These are phyloP conservation scores for Gymnopilus junonius DNA, from an alignment of 768 basidiomycete genomes.

Conservation along the genomic window DNA sequence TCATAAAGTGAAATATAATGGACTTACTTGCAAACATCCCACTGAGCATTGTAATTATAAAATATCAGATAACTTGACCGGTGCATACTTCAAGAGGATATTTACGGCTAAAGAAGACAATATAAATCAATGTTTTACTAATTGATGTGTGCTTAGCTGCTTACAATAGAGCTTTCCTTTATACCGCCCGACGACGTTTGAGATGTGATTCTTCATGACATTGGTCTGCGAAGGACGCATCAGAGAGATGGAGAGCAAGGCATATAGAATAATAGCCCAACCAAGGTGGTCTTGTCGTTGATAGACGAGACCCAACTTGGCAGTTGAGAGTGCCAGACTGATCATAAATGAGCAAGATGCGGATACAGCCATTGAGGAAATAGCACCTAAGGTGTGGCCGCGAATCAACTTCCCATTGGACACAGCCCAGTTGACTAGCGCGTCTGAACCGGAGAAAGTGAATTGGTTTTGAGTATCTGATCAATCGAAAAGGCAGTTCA, in stretches of 20 bases:
- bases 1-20: background rate
- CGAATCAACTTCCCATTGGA: constrained; percentile 44
- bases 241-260: background rate
- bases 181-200: constrained; percentile 48
- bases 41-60: constrained; percentile 24
- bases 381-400: constrained; percentile 41
- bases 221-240: constrained; percentile 31
- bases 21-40: constrained; percentile 48
- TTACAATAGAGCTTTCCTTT: constrained; percentile 48
- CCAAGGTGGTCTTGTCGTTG: constrained; percentile 41
- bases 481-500: no score
- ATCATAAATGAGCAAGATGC: constrained; percentile 32
- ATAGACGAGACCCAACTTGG: constrained; percentile 46
- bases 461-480: constrained; percentile 37
- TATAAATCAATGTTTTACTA: background rate
- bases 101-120: constrained; percentile 11
- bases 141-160: background rate
- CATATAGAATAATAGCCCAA: constrained; percentile 9
- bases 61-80: background rate
- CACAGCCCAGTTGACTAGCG: constrained; percentile 43
- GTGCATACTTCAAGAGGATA: background rate
- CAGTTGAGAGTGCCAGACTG: constrained; percentile 40
- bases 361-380: background rate
- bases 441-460: constrained; percentile 37
- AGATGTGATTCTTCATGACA: constrained; percentile 52